Base-by-base conservation (phyloP, 129 eudicot species). In the Chrysanthemum makinoi region DNA sequence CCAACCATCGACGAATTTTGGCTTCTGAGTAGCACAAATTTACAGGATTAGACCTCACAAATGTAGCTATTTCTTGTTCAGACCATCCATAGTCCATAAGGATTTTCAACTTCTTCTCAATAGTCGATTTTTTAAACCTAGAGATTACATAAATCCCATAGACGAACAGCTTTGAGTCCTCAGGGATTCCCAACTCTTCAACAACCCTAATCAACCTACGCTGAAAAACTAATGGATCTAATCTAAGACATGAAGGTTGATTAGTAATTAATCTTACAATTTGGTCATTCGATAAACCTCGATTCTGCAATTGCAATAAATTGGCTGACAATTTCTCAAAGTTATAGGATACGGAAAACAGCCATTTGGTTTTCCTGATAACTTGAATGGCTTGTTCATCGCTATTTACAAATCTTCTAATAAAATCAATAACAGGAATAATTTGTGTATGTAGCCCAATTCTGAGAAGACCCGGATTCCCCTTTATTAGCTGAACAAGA, bases 71-170 rank as follows among this genome's bases (percentile, higher is more conserved):
- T 6, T 72, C 78, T 47, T 15, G 14, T 48, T 76, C 75, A n/a
- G 62, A 63, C 78, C 70, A 81, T n/a, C 75, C 78, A 59, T 55
- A 76, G n/a, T 81, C 72, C 85, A 62, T 76, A 48, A 56, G 55
- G 15, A 76, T 3, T 9, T 20, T 22, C 17, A 20, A 7, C 55
- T 66, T 81, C 3, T 57, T 20, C 22, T 57, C 63, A 17, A 19
- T 9, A 7, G 28, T 20, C 5, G 6, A 18, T 2, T 10, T 3
- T 10, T 18, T 58, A 58, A 24, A 3, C 4, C 0, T 1, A 18
- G 33, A 2, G 35, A 20, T 20, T 2, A 28, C 4, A 58, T 1
- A 7, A 10, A 58, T 12, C 11, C 30, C 63, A 58, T 58, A 1
- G 13, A 20, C 11, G 63, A 58, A 58, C 14, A 18, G 3, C 22